Percentiles rank a stretch among this genome's conserved stretches.
These are phyloP conservation scores for Pochonia chlamydosporia DNA, from an alignment of 2,329 filamentous ascomycete genomes.

Conservation along the genomic window DNA sequence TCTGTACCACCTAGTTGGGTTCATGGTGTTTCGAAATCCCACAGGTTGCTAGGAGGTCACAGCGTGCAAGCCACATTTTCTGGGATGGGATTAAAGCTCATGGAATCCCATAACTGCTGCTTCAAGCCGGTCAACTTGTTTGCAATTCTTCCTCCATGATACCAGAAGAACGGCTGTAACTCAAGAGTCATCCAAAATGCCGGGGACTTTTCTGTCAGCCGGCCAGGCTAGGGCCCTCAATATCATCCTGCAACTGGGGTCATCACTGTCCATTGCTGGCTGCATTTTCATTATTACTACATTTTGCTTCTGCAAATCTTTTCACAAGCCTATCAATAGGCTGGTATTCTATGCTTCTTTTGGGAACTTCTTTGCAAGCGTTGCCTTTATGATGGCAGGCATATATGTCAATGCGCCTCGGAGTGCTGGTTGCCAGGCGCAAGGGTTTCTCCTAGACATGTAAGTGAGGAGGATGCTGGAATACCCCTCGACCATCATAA, in stretches of 20 bases:
- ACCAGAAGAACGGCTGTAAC: no score
- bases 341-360: constrained; percentile 75
- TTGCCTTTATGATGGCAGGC: constrained; percentile 60
- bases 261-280: neutral
- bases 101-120: no score
- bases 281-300: constrained; percentile 60
- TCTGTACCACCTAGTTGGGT: no score
- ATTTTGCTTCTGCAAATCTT: constrained; percentile 56
- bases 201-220: no score
- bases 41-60: no score
- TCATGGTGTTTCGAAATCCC: no score
- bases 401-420: constrained; percentile 41
- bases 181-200: no score
- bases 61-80: no score
- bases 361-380: constrained; percentile 68
- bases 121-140: no score
- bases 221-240: neutral
- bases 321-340: constrained; percentile 75
- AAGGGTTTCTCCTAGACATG: constrained; percentile 71
- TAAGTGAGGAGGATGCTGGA: constrained; percentile 32
- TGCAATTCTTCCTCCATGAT: no score
- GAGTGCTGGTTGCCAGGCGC: constrained; percentile 53
- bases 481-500: no score
- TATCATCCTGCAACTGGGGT: neutral
- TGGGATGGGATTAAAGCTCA: no score